Base-by-base conservation (phyloP, 164 flowering plant genomes). In the Tetrastigma voinierianum region DNA sequence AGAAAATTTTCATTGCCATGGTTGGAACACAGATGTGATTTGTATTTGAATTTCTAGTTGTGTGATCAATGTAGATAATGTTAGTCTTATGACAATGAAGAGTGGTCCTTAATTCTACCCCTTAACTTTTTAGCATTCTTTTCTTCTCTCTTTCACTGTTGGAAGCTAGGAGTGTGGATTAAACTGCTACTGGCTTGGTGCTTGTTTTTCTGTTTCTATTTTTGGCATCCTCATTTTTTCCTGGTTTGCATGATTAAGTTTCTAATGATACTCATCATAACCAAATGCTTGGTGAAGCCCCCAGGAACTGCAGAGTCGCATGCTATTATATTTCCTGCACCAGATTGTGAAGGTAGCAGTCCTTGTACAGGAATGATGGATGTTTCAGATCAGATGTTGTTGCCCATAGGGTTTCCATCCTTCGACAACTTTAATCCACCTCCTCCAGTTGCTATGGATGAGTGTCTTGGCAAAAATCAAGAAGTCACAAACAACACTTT, bases 221-320 rank as follows among this genome's bases (percentile, higher is more conserved):
- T 43, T 46, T 46, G 15, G 10, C 12, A 9, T 46, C 65, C 10
- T 23, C n/a, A n/a, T n/a, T 3, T 55, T 43, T 23, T 46, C 55
- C 49, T 49, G 40, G 40, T 7, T 32, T 32, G 68, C 17, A 47
- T 61, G 17, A 45, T 51, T 40, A 24, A 24, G 23, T 17, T 45
- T 51, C 15, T 3, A 10, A 62, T 17, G 15, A 46, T 57, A 64
- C 76, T 70, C 19, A 74, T 73, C 25, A 12, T 66, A 9, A 46
- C 25, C 18, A 15, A 59, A 78, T 76, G 13, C 76, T 49, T 77
- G 53, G 56, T 82, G 75, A 76, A 96, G 99, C 98, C 97, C 68
- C 99, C 99, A 80, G 98, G 98, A 70, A 86, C 93, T 64, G 90
- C 93, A 43, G 98, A 93, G 72, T 87, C 97, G 0, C 94, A 90